Base-by-base conservation (phyloP, 345 rosid genomes). In the Rubroshorea leprosula region DNA sequence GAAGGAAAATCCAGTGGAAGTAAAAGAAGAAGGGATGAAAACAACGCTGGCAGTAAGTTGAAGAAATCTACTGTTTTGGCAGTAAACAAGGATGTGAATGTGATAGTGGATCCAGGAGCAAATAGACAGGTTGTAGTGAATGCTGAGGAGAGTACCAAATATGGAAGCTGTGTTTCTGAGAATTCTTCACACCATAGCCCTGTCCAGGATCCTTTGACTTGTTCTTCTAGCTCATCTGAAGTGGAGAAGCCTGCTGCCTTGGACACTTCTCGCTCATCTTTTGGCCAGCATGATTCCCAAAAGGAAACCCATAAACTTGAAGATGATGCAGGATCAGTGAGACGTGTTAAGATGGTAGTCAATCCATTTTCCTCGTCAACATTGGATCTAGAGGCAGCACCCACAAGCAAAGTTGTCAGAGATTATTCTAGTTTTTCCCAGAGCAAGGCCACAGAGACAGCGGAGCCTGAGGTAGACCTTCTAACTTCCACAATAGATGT, bases 161-260 rank as follows among this genome's bases (percentile, higher is more conserved):
- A 2, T 15, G 38, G 38, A 25, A 26, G 43, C 16, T n/a, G 43
- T 44, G 2, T 44, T 10, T 2, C 47, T 44, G 47, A 44, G 47
- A 44, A 44, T 13, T 44, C 47, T 14, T 44, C 47, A 44, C 47
- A 44, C 5, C 18, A 7, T 10, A 51, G 29, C 43, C 18, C 57
- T 25, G 2, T 11, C 12, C 27, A 3, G 7, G 38, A n/a, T 15
- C 39, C 14, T 16, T 27, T 19, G 0, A 4, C 43, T 22, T 53
- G 39, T 53, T 53, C 43, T 25, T 53, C 57, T n/a, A n/a, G 20
- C 22, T 53, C 43, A 27, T 27, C 57, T 27, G 41, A 53, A 53
- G 41, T 29, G 17, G 57, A 26, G 43, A 29, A 53, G 31, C 25
- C 15, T 50, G 27, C 4, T 50, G 5, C 13, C 4, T 2, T 50